These are phyloP conservation scores for Penicillium atrosanguineum DNA, from an alignment of 495 filamentous ascomycete genomes.

Conservation along the genomic window DNA sequence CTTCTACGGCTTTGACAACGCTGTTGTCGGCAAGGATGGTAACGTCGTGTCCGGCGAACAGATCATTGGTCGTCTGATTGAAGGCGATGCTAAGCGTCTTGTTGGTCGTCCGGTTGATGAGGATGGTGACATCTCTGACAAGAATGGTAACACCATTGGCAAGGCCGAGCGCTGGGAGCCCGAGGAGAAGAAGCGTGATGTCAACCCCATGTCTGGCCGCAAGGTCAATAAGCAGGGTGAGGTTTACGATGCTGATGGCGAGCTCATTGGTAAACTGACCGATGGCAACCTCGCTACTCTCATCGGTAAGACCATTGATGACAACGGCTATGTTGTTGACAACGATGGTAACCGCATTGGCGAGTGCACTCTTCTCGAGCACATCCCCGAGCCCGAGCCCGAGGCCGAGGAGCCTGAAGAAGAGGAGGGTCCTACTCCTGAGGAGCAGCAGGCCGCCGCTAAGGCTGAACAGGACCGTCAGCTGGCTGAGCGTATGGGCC, in stretches of 20 bases:
- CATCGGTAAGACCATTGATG: constrained; percentile 77
- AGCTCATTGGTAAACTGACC: constrained; percentile 77
- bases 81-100: constrained; percentile 70
- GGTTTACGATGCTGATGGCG: constrained; percentile 76
- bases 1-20: constrained; percentile 73
- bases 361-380: constrained; percentile 74
- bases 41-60: constrained; percentile 62
- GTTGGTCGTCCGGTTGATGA: constrained; percentile 75
- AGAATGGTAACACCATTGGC: constrained; percentile 77
- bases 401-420: constrained; percentile 29
- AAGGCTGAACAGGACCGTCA: constrained; percentile 66
- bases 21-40: constrained; percentile 73
- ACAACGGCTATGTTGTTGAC: constrained; percentile 82
- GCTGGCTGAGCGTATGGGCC: constrained; percentile 73
- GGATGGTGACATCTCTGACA: constrained; percentile 79
- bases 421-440: constrained; percentile 37
- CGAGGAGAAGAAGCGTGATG: constrained; percentile 63
- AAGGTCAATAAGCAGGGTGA: constrained; percentile 81
- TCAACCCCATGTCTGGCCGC: constrained; percentile 72
- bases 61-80: constrained; percentile 70
- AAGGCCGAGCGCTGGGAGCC: constrained; percentile 81
- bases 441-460: constrained; percentile 52
- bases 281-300: constrained; percentile 68
- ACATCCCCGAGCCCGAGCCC: constrained; percentile 56
- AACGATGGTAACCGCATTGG: constrained; percentile 77